Percentiles rank a stretch among this genome's conserved stretches.
phyloP scores from a whole-genome alignment of 2,329 filamentous ascomycete species.

The Blastomyces parvus region DNA sequence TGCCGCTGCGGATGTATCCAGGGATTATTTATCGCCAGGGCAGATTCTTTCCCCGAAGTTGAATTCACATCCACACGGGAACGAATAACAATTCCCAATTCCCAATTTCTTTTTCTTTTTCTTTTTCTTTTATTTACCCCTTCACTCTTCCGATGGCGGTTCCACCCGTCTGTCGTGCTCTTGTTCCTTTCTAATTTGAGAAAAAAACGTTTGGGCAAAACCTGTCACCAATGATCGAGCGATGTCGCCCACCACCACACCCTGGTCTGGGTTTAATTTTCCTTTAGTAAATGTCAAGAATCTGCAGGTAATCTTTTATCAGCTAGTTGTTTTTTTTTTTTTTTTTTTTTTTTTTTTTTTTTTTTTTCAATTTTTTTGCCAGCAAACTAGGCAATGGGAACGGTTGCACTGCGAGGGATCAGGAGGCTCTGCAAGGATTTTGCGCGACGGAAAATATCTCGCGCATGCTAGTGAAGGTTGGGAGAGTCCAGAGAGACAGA shows the following conservation, averaged over 20 bases:
- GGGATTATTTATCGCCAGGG: slow-evolving; percentile 1
- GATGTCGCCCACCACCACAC: slow-evolving; percentile 1
- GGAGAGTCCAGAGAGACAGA: no score
- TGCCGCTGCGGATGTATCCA: neutral
- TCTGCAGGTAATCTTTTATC: neutral
- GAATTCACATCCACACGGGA: neutral
- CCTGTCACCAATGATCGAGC: slow-evolving; percentile 1
- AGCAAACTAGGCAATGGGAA: neutral
- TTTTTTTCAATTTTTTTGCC: neutral
- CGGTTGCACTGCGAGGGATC: neutral
- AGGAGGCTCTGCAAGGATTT: neutral
- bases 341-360: neutral
- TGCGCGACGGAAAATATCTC: neutral
- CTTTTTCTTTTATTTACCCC: no score
- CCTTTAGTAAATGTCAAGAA: neutral
- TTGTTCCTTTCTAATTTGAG: neutral
- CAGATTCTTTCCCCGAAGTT: neutral
- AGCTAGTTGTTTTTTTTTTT: neutral
- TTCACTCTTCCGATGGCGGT: neutral
- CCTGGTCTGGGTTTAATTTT: neutral
- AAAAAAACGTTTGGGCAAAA: neutral
- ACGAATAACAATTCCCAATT: neutral
- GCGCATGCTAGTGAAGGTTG: neutral
- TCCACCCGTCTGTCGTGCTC: neutral
- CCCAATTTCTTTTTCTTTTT: neutral